A percentile compares a stretch with the other conserved stretches of the same genome.
Conservation (phyloP, 176 grass and related monocot genomes). For the Tillandsia leiboldiana region DNA sequence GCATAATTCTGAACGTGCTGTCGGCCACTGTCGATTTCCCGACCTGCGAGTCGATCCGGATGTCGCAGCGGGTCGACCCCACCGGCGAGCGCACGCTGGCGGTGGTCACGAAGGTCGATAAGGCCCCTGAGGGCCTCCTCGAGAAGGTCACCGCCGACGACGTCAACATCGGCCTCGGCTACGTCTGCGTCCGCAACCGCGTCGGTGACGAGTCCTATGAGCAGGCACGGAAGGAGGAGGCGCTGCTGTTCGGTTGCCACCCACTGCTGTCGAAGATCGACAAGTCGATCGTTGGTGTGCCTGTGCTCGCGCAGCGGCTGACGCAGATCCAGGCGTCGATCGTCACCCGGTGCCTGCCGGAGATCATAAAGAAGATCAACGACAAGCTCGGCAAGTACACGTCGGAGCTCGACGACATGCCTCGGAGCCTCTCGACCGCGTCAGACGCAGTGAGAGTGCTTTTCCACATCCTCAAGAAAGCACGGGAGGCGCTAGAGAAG, state of each 20-base stretch:
- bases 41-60: slow-evolving; percentile 20
- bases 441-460: slow-evolving; percentile 10
- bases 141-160: no score
- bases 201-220: no score
- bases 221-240: no score
- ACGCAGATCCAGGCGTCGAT: slow-evolving; percentile 22
- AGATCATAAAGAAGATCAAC: slow-evolving; percentile 27
- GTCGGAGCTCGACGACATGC: slow-evolving; percentile 17
- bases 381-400: slow-evolving; percentile 16
- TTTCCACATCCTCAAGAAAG: slow-evolving; percentile 3
- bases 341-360: slow-evolving; percentile 17
- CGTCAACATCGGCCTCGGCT: no score
- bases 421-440: not conserved
- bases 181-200: no score
- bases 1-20: slow-evolving; percentile 28
- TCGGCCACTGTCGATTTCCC: slow-evolving; percentile 25
- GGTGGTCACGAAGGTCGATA: not conserved
- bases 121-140: no score
- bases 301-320: slow-evolving; percentile 20
- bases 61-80: slow-evolving; percentile 22
- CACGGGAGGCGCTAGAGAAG: slow-evolving; percentile 16
- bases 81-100: slow-evolving; percentile 18
- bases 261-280: slow-evolving; percentile 2
- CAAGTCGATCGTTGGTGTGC: slow-evolving; percentile 18
- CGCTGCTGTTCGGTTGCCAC: no score